Conservation (phyloP, 108 stramenopile species). For the Conticribra weissflogii region DNA sequence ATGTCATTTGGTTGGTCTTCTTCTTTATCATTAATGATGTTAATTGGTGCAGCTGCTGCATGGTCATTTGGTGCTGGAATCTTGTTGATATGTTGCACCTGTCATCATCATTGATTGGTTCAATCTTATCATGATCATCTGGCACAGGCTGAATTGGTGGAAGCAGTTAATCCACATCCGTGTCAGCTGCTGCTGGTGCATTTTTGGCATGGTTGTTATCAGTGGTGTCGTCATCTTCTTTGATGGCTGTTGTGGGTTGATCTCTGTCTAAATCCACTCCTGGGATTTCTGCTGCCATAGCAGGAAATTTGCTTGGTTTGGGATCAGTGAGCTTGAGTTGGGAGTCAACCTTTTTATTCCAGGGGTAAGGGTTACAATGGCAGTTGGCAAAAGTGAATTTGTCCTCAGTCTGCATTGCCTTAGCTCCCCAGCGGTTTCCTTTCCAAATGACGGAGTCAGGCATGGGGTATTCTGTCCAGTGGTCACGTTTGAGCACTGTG, state of each 20-base stretch:
- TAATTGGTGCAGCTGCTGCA: no score
- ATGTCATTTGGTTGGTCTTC: no score
- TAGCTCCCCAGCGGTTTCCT: no score
- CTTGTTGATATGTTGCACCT: background rate
- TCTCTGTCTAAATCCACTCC: background rate
- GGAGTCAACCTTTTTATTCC: background rate
- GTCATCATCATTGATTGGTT: background rate
- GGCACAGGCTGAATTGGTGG: background rate
- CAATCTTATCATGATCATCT: background rate
- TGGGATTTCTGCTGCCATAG: background rate
- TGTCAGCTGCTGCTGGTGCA: background rate
- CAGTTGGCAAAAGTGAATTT: constrained; percentile 18
- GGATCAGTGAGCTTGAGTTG: background rate
- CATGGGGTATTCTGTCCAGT: constrained; percentile 36
- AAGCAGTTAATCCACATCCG: no score
- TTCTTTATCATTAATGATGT: no score
- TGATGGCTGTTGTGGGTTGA: no score
- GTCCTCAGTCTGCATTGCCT: no score
- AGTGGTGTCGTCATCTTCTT: background rate
- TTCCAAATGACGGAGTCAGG: constrained; percentile 23
- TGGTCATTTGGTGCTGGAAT: background rate
- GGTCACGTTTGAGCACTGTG: constrained; percentile 10
- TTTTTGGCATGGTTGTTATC: no score
- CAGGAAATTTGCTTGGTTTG: background rate
- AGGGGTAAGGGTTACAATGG: background rate